phyloP scores from a whole-genome alignment of 495 filamentous ascomycete genomes.

The Penicillium chermesinum region DNA sequence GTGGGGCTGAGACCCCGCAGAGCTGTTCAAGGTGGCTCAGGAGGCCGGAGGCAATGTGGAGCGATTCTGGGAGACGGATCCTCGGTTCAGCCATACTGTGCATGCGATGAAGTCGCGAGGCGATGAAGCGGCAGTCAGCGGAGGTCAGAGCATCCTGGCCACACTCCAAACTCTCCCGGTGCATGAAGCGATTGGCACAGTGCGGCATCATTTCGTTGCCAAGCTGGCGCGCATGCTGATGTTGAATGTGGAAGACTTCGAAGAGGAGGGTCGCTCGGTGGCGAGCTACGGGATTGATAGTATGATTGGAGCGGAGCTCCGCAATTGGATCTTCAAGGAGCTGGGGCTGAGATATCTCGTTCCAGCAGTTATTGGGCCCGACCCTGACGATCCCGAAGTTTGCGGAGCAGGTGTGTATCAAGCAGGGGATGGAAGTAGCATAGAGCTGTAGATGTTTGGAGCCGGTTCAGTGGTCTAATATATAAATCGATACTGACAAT shows the following conservation, averaged over 20 bases:
- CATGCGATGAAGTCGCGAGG: background rate
- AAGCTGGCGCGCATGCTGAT: constrained; percentile 29
- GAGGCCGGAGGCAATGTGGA: constrained; percentile 1
- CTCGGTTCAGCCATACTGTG: background rate
- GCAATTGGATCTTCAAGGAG: constrained; percentile 45
- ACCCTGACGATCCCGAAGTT: background rate
- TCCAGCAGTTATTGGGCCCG: constrained; percentile 6
- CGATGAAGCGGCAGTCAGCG: background rate
- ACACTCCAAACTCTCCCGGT: background rate
- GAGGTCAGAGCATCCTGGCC: background rate
- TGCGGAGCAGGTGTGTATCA: background rate
- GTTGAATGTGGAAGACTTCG: constrained; percentile 14
- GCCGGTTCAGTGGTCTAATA: no score
- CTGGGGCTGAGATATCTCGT: constrained; percentile 34
- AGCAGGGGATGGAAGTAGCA: background rate
- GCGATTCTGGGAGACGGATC: background rate
- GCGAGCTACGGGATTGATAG: constrained; percentile 40
- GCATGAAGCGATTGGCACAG: background rate
- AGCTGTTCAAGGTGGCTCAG: constrained; percentile 22
- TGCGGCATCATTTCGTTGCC: background rate
- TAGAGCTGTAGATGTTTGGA: no score
- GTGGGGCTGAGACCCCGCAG: constrained; percentile 31
- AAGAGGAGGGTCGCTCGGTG: constrained; percentile 17
- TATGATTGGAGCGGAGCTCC: constrained; percentile 44
- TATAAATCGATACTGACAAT: no score